Evolutionary conservation across 805 yeast species (phyloP), one percentile per base, ranked within the genome.

Genomic region (Maudiozyma saulgeensis): DNA sequence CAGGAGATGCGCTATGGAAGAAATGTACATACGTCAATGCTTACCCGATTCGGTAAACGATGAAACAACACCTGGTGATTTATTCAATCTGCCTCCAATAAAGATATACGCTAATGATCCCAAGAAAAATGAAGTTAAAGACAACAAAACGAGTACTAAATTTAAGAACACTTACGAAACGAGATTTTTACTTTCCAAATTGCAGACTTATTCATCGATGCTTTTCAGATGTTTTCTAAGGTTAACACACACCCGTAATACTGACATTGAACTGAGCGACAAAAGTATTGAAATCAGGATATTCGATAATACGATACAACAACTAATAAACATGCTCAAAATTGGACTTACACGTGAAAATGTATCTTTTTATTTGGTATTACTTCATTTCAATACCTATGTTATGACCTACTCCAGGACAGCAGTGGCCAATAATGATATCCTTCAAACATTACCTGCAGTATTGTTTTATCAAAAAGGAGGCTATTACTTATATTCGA

Each of bases 101-200:
- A 61, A 74, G 43, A 68, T 79, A 8, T 72, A 70, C 50, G 64
- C 73, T 0, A 69, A 68, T 2, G 73, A 75, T 25, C 80, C 79
- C 0, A 53, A 60, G 4, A 58, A 67, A 44, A 55, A 70, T 38
- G 58, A 60, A 25, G 51, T 62, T 44, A 60, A 68, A 49, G 64
- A 70, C 50, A 74, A 73, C 35, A 74, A 73, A 40, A 75, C 78
- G 0, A 72, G 79, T 40, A 77, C 84, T 0, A 81, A 80, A 55
- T 79, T 71, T 65, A 84, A 84, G 53, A 85, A 84, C 56, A 67
- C 83, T 0, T 64, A 78, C 2, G 80, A 81, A 53, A 61, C 81
- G 11, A 72, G 88, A 48, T 72, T 71, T 51, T 70, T 81, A 38
- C 62, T 71, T 32, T 70, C 74, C 46, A 70, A 77, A 32, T 63